Evolutionary conservation across 495 filamentous ascomycete species (phyloP), one percentile per base, ranked within the genome.

Genomic region (Cercophora scortea): DNA sequence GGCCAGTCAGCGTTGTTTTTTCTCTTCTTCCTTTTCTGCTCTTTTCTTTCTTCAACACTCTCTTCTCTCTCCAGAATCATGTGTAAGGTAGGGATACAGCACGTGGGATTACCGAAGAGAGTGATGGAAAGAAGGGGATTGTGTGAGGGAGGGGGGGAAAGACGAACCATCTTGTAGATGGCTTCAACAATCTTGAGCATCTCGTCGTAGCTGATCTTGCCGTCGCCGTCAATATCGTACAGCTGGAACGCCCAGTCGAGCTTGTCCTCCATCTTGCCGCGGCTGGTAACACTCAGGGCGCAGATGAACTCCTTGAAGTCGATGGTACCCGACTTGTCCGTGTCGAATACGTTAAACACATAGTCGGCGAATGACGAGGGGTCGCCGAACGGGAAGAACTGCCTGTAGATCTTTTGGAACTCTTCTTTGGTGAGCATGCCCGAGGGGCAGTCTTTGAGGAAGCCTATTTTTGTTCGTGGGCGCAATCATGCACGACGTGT

Each of bases 271-370:
- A 97, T 92, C 76, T 95, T 93, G 55, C 93, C 93, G 42, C 94
- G 82, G 62, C 88, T 94, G 13, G 93, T 98, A 60, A 98, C 94
- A 66, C 90, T 96, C 42, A 98, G 74, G 17, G 93, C 94, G 73
- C 94, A 96, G 71, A 98, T 98, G 72, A 97, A 97, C 68, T 97
- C 94, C 68, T 98, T 97, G 73, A 98, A 98, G 77, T 98, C 93
- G 66, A 98, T 98, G 52, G 88, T 89, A 51, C 93, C 93, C 36
- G 88, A 94, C 62, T 95, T 91, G 73, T 98, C 93, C 55, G 89
- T 85, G 67, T 98, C 93, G 70, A 98, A 98, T 10, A 98, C 93
- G 60, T 96, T 95, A 75, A 98, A 98, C 38, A 98, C 94, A 69
- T 98, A 96, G 73, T 98, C 91, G 58, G 93, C 93, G 62, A 98